Evolutionary conservation across 495 filamentous ascomycete genomes (phyloP), one percentile per base, ranked within the genome.

Genomic region (Penicillium pancosmium): DNA sequence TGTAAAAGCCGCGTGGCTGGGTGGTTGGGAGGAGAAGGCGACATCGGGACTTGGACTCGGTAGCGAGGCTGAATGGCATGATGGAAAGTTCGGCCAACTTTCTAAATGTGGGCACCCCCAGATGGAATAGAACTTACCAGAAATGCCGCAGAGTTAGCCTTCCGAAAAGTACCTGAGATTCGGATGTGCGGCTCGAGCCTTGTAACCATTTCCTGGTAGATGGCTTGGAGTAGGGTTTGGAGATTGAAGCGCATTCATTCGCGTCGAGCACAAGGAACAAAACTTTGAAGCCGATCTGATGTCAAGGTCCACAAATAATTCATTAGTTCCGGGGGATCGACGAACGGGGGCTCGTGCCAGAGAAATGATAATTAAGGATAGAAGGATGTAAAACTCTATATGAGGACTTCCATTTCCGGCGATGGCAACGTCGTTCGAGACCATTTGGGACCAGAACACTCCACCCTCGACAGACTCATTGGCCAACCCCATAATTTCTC

Each of bases 401-500:
- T 23, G 43, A 18, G 15, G 34, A 11, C 38, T 60, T 50, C 57
- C 52, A 51, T 35, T 50, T 60, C 52, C 57, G 57, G 57, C 57
- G 57, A 60, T 55, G 52, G 46, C 52, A 54, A 50, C 34, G 23
- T 13, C 13, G 52, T 55, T 60, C 51, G 52, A 60, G 51, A 51
- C 52, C 46, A 11, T 50, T 23, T 36, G 27, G 16, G 15, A 40
- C 1, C 15, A 44, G 16, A 0, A 31, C 15, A 46, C 9, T 41
- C 57, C 57, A 60, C 57, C 5, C 1, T 16, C 16, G 2, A n/a
- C 11, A n/a, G 31, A 55, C 3, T 35, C 18, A 54, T 55, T 55
- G 57, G 57, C 21, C 18, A 55, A 55, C 52, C 38, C 52, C 57
- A 44, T 15, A 8, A 33, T 35, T 27, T 59, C 50, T 44, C 4